Percentiles rank a stretch among this genome's conserved stretches.
Evolutionary conservation across 805 yeast species (phyloP).

Genomic region (Candida schatavii): DNA sequence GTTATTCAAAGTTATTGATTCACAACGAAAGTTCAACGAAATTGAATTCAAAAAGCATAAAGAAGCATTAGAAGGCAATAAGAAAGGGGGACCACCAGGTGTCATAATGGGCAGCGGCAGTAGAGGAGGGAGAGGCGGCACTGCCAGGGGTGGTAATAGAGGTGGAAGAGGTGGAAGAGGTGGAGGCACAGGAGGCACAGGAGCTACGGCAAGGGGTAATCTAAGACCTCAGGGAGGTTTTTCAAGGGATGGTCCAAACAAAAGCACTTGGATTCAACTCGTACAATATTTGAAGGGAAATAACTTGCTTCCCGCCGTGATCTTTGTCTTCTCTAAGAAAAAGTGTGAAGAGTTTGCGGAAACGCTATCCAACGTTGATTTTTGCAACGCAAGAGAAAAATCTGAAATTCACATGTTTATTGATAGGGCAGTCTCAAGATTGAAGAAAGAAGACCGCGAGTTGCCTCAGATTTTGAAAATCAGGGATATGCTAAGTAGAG

Average conservation of each 20-base stretch:
- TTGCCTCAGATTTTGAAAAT: slow-evolving; percentile 86
- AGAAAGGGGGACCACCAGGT: slow-evolving; percentile 28
- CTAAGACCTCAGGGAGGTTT: slow-evolving; percentile 17
- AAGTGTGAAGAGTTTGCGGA: slow-evolving; percentile 92
- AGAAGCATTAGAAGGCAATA: slow-evolving; percentile 44
- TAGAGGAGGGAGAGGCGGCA: slow-evolving; percentile 42
- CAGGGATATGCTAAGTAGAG: slow-evolving; percentile 80
- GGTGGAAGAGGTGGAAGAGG: slow-evolving; percentile 45
- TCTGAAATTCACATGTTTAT: slow-evolving; percentile 92
- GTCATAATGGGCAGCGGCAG: slow-evolving; percentile 38
- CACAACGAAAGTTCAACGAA: slow-evolving; percentile 67
- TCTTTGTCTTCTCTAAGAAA: slow-evolving; percentile 91
- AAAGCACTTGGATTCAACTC: slow-evolving; percentile 72
- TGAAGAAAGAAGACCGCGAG: slow-evolving; percentile 88
- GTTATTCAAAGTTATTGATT: slow-evolving; percentile 69
- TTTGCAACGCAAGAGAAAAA: slow-evolving; percentile 79
- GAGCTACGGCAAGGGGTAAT: slow-evolving; percentile 25
- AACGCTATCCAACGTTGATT: slow-evolving; percentile 68
- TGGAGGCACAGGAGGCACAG: slow-evolving; percentile 19
- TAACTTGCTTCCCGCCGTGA: slow-evolving; percentile 83
- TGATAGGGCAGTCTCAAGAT: slow-evolving; percentile 81
- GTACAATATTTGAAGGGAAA: slow-evolving; percentile 67
- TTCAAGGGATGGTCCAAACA: slow-evolving; percentile 66
- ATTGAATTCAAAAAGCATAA: slow-evolving; percentile 60
- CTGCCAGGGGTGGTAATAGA: slow-evolving; percentile 40